These are phyloP conservation scores for Paecilomyces dactylethromorphus DNA, from an alignment of 2,329 filamentous ascomycete genomes.

Conservation along the genomic window DNA sequence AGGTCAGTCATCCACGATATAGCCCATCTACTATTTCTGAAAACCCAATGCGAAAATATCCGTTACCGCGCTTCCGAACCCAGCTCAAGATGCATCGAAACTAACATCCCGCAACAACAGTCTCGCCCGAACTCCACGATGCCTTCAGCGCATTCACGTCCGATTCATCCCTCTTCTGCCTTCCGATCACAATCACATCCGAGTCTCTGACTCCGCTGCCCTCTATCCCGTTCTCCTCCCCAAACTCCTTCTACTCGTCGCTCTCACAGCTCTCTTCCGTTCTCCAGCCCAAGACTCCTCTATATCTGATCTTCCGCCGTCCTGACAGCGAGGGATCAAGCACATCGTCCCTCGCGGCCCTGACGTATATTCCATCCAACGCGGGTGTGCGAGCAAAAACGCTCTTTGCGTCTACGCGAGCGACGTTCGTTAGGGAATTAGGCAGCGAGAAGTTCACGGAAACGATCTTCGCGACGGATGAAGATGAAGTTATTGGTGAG, in stretches of 20 bases:
- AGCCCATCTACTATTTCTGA: neutral
- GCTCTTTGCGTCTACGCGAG: slow-evolving; percentile 58
- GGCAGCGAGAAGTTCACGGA: slow-evolving; percentile 56
- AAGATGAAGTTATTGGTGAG: slow-evolving; percentile 49
- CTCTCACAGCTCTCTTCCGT: slow-evolving; percentile 44
- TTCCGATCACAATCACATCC: slow-evolving; percentile 40
- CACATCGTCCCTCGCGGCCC: slow-evolving; percentile 34
- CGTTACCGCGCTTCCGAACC: too few species aligned
- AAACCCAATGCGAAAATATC: too few species aligned
- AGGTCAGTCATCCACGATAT: neutral
- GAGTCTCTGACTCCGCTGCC: slow-evolving; percentile 37
- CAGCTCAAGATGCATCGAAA: slow-evolving; percentile 23
- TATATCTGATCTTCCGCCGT: slow-evolving; percentile 57
- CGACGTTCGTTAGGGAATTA: slow-evolving; percentile 54
- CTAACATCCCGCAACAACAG: slow-evolving; percentile 16
- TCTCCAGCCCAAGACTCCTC: slow-evolving; percentile 49
- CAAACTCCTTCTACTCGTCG: slow-evolving; percentile 44
- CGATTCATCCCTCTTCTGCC: slow-evolving; percentile 35
- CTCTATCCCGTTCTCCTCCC: slow-evolving; percentile 32
- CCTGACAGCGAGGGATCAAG: slow-evolving; percentile 19
- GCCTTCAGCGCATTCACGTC: slow-evolving; percentile 40
- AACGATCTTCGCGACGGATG: slow-evolving; percentile 54
- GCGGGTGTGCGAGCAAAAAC: slow-evolving; percentile 60
- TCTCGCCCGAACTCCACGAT: slow-evolving; percentile 40
- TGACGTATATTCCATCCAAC: slow-evolving; percentile 58